Percentiles rank a stretch among this genome's conserved stretches.
Conservation (phyloP, 306 rosid species). For the Trifolium fragiferum region DNA sequence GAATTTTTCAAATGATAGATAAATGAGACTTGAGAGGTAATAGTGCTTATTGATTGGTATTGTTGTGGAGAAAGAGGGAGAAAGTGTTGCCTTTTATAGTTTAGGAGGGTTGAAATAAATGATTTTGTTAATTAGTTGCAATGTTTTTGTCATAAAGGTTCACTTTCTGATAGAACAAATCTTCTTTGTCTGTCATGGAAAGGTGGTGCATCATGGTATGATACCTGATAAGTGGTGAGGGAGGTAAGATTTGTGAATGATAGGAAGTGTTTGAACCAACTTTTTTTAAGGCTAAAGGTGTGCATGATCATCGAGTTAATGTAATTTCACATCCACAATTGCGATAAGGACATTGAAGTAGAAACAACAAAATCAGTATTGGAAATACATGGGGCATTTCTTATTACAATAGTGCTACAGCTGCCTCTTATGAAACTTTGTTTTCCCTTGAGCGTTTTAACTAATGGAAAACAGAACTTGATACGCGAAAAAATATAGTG, state of each 20-base stretch:
- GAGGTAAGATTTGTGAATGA: conserved; percentile 24
- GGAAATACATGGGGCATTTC: not conserved
- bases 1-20: no score
- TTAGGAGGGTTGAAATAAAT: not conserved
- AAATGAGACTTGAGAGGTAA: not conserved
- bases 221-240: not conserved
- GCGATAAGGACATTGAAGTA: not conserved
- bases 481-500: no score
- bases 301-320: no score
- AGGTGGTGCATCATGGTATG: conserved; percentile 42
- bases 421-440: not conserved
- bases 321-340: no score
- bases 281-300: no score
- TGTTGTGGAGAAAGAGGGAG: conserved; percentile 38
- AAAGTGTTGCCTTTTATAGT: conserved; percentile 37
- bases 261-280: not conserved
- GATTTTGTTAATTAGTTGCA: conserved; percentile 31
- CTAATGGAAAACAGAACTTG: not conserved
- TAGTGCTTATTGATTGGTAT: not conserved
- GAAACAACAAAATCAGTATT: not conserved
- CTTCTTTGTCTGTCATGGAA: conserved; percentile 27
- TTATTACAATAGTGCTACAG: not conserved
- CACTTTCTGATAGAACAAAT: not conserved
- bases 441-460: not conserved
- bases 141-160: conserved; percentile 35